These are phyloP conservation scores for Taiozyma sp. DNA, from an alignment of 1,139 yeast species.

Conservation along the genomic window DNA sequence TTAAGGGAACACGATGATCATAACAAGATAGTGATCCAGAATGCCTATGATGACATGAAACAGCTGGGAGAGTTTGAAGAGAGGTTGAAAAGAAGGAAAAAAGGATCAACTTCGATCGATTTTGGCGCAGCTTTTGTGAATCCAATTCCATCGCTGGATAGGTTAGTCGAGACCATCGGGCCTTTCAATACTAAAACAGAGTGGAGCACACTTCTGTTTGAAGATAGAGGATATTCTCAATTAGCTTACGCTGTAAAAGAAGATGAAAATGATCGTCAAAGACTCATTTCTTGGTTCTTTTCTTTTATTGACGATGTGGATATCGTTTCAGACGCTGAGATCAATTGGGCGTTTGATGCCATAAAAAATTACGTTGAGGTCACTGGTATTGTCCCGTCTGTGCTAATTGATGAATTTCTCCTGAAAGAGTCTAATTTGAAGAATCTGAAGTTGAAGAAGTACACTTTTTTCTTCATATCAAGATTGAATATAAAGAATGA, in stretches of 20 bases:
- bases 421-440: conserved; percentile 2
- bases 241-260: conserved; percentile 7
- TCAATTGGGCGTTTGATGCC: conserved; percentile 8
- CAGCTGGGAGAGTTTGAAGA: conserved; percentile 11
- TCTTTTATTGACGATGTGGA: conserved; percentile 5
- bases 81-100: conserved; percentile 14
- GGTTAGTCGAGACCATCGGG: conserved; percentile 18
- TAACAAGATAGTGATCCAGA: background rate
- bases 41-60: conserved; percentile 3
- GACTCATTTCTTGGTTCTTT: conserved; percentile 11
- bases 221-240: conserved; percentile 5
- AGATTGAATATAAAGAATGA: conserved; percentile 1
- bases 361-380: conserved; percentile 3
- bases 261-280: background rate
- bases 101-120: conserved; percentile 6
- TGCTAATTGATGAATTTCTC: conserved; percentile 5
- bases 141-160: conserved; percentile 15
- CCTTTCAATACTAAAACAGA: conserved; percentile 17
- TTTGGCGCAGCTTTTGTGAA: conserved; percentile 5
- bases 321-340: background rate
- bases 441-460: conserved; percentile 1
- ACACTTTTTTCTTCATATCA: conserved; percentile 8
- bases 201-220: conserved; percentile 10
- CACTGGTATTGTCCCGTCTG: conserved; percentile 5
- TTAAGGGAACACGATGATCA: conserved; percentile 2